Percentiles rank a stretch among this genome's conserved stretches.
These are phyloP conservation scores for Clathrus columnatus DNA, from an alignment of 768 basidiomycete species.

Conservation along the genomic window DNA sequence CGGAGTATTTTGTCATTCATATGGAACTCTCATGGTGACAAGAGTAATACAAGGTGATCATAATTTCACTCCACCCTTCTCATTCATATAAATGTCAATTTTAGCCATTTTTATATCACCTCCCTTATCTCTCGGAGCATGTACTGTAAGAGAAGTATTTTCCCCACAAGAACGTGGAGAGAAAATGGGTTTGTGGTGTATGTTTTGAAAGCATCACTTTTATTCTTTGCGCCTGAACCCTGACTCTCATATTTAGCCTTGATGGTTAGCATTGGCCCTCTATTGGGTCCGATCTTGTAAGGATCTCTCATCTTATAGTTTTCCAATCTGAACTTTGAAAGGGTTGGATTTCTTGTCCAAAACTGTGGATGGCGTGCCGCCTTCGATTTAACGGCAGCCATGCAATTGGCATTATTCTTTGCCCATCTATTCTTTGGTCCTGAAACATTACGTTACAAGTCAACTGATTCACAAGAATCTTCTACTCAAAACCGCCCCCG, in stretches of 20 bases:
- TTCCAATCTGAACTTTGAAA: background rate
- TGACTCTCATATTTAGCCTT: background rate
- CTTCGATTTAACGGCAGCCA: slow-evolving; percentile 4
- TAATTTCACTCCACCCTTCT: background rate
- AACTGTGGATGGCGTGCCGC: slow-evolving; percentile 9
- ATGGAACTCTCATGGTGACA: slow-evolving; percentile 1
- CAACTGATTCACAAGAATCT: too few species aligned
- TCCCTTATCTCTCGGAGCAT: slow-evolving; percentile 1
- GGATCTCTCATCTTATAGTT: background rate
- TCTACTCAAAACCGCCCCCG: too few species aligned
- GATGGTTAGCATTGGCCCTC: slow-evolving; percentile 1
- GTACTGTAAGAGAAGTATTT: slow-evolving; percentile 1
- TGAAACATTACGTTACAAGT: slow-evolving; percentile 7
- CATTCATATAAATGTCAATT: background rate
- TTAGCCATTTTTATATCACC: slow-evolving; percentile 3
- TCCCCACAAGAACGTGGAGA: background rate
- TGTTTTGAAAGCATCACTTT: background rate
- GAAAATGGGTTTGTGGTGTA: slow-evolving; percentile 1
- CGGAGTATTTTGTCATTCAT: slow-evolving; percentile 4
- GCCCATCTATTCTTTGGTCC: slow-evolving; percentile 11
- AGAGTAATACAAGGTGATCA: background rate
- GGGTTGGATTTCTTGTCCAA: slow-evolving; percentile 6
- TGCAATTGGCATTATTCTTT: slow-evolving; percentile 7
- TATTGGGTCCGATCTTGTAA: background rate
- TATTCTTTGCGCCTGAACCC: background rate